phyloP scores from a whole-genome alignment of 1,139 yeast species.

The Yarrowia galli region DNA sequence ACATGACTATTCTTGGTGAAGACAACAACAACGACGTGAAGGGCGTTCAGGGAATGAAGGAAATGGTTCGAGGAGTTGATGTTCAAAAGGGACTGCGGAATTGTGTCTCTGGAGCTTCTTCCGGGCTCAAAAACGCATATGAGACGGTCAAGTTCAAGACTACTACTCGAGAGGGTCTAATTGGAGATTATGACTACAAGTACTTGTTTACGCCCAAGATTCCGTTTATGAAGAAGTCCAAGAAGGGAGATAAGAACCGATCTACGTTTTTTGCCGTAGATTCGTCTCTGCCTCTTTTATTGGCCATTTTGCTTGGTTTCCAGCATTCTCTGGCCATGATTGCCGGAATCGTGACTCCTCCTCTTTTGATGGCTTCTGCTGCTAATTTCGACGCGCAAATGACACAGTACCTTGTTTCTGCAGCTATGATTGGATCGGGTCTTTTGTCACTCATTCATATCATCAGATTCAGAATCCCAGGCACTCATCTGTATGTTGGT shows the following conservation, averaged over 20 bases:
- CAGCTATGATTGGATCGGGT: slow-evolving; percentile 78
- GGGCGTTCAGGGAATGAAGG: neutral
- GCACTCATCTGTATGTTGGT: slow-evolving; percentile 78
- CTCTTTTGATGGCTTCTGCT: slow-evolving; percentile 67
- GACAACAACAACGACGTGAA: neutral
- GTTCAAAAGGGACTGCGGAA: neutral
- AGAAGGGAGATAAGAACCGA: slow-evolving; percentile 53
- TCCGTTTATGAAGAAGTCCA: slow-evolving; percentile 60
- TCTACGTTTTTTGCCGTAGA: slow-evolving; percentile 82
- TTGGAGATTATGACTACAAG: slow-evolving; percentile 84
- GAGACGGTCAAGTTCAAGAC: slow-evolving; percentile 42
- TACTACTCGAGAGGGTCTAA: slow-evolving; percentile 70
- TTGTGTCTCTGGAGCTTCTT: neutral
- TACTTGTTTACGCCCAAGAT: slow-evolving; percentile 77
- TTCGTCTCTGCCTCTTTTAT: slow-evolving; percentile 76
- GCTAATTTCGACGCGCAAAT: slow-evolving; percentile 62
- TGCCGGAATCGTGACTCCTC: slow-evolving; percentile 91
- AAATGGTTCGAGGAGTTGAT: neutral
- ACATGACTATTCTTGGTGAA: slow-evolving; percentile 10
- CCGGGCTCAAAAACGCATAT: neutral
- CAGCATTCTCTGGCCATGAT: slow-evolving; percentile 90
- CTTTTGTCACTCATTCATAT: slow-evolving; percentile 77
- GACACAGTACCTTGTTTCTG: slow-evolving; percentile 77
- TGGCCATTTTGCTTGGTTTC: slow-evolving; percentile 79
- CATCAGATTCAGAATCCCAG: slow-evolving; percentile 75